phyloP scores from a whole-genome alignment of 495 filamentous ascomycete species.

The Cercophora sp. region DNA sequence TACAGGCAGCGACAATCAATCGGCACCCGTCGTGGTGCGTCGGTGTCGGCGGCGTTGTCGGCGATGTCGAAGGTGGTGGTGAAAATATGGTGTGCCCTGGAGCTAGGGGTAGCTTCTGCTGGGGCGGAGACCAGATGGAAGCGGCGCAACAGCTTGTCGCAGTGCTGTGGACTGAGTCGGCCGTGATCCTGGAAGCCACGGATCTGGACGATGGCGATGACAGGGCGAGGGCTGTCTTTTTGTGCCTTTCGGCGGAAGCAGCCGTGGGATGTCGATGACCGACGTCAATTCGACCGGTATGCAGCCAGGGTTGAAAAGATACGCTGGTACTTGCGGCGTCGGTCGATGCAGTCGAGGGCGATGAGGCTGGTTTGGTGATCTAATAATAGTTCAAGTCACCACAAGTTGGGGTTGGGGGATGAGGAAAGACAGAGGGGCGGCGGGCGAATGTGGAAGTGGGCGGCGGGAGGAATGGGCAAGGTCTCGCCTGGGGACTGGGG shows the following conservation, averaged over 20 bases:
- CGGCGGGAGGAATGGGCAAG: constrained; percentile 17
- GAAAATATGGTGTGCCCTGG: too few relatives aligned
- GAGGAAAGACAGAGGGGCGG: constrained; percentile 20
- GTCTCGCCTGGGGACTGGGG: background rate
- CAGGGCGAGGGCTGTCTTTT: constrained; percentile 26
- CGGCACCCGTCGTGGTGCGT: background rate
- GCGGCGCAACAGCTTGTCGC: constrained; percentile 3
- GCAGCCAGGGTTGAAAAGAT: constrained; percentile 20
- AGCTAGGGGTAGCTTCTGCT: background rate
- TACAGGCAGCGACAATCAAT: background rate
- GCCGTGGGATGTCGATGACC: constrained; percentile 18
- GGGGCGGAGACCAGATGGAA: background rate
- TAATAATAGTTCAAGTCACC: constrained; percentile 28
- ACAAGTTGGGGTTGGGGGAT: constrained; percentile 20
- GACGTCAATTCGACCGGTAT: constrained; percentile 27
- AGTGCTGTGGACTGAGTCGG: constrained; percentile 10
- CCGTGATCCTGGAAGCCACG: constrained; percentile 13
- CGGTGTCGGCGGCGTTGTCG: constrained; percentile 1
- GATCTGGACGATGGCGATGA: constrained; percentile 19
- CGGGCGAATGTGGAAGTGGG: constrained; percentile 16
- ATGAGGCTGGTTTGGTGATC: constrained; percentile 33
- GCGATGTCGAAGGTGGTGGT: background rate
- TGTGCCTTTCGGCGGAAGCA: constrained; percentile 22
- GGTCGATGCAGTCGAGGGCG: constrained; percentile 30
- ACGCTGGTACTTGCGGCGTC: constrained; percentile 30